Conservation (phyloP, 352 stramenopile genomes). For the Globisporangium carolinianum region DNA sequence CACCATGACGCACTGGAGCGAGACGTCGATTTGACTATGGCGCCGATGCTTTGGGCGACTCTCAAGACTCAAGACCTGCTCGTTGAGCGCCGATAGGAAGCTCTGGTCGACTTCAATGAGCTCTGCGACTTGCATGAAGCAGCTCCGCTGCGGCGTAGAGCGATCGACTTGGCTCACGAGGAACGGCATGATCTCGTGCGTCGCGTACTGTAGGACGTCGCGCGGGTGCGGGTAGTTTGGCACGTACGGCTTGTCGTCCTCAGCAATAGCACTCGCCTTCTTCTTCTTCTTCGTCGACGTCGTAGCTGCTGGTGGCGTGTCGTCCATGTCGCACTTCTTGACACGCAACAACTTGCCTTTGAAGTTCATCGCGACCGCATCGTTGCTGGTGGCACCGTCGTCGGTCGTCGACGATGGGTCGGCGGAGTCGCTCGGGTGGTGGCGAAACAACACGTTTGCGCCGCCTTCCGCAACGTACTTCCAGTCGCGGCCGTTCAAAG, state of each 20-base stretch:
- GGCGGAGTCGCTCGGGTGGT: slow-evolving; percentile 24
- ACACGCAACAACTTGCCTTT: slow-evolving; percentile 75
- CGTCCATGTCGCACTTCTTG: slow-evolving; percentile 69
- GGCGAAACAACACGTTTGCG: slow-evolving; percentile 81
- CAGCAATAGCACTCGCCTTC: slow-evolving; percentile 1
- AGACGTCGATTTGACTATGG: slow-evolving; percentile 72
- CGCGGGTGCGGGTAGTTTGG: slow-evolving; percentile 62
- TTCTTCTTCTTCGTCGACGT: slow-evolving; percentile 21
- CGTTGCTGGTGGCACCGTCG: not conserved
- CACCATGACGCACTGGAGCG: slow-evolving; percentile 68
- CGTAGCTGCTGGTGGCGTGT: not conserved
- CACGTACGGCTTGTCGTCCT: slow-evolving; percentile 25
- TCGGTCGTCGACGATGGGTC: too few species aligned
- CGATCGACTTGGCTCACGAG: slow-evolving; percentile 32
- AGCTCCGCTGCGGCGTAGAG: slow-evolving; percentile 12
- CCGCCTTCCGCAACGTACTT: slow-evolving; percentile 84
- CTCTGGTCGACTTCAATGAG: slow-evolving; percentile 49
- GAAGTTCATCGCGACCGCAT: slow-evolving; percentile 26
- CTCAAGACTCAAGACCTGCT: slow-evolving; percentile 49
- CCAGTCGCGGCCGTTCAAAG: slow-evolving; percentile 56
- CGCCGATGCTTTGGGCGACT: slow-evolving; percentile 44
- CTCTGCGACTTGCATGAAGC: slow-evolving; percentile 65
- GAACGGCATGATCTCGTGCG: slow-evolving; percentile 66
- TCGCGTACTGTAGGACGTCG: slow-evolving; percentile 70
- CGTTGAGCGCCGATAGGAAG: slow-evolving; percentile 64